Base-by-base conservation (phyloP, 2,329 filamentous ascomycete species). In the Beauveria sp. region DNA sequence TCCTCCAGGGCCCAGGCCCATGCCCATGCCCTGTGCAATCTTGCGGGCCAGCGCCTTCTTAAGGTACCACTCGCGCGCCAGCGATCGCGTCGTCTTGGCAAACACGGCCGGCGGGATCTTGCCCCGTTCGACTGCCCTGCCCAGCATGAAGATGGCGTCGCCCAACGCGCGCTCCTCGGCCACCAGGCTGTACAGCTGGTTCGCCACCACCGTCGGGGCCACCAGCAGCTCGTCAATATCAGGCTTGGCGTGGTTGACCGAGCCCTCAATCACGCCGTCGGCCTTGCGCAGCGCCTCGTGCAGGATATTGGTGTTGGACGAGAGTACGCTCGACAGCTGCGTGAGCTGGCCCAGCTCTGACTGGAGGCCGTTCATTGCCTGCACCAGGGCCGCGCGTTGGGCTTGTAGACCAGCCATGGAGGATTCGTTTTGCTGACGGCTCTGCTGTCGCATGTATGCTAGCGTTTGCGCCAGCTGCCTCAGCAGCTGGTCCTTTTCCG, bases 161-260 rank as follows among this genome's bases (percentile, higher is more conserved):
- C 88, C 89, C 53, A 96, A 83, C 3, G 90, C 92, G 66, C 88
- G 83, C 75, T 97, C 93, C 71, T 99, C 94, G 1, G 92, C 91
- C 30, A 92, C 90, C 2, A 96, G 79, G 53, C 87, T 86, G 74
- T 97, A 99, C 24, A 99, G 77, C 77, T 99, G 94, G 66, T 93
- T 92, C 0, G 90, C 91, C 5, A 97, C 94, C 1, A 97, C 88
- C 0, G 91, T 97, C 1, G 93, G 92, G 3, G 92, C 91, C n/a
- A 97, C 91, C 3, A 99, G 80, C 40, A 97, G 82, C 63, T 96
- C 92, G 71, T 99, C 94, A 54, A 97, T 88, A 53, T 87, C 84
- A 0, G 92, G 92, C 1, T 87, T 82, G 46, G 82, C 81, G 54
- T 90, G 85, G 18, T 79, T 79, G 61, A 85, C 82, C n/a, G 90